These are phyloP conservation scores for Albifimbria verrucaria DNA, from an alignment of 2,329 filamentous ascomycete genomes.

Conservation along the genomic window DNA sequence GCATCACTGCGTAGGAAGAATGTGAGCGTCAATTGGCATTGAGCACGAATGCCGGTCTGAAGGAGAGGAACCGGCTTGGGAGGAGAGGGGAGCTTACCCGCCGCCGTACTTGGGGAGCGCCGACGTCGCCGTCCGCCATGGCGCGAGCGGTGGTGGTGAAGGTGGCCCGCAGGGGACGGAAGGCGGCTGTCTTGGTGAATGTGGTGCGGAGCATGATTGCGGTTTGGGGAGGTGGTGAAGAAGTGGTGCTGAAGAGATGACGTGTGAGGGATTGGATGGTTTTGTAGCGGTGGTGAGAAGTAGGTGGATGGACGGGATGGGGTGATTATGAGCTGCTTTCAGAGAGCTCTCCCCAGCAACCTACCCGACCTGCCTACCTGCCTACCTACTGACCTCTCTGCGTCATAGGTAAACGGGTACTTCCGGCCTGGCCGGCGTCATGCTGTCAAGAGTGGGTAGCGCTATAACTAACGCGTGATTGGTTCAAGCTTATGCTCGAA, in stretches of 20 bases:
- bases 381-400: too few species aligned
- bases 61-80: neutral
- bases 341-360: neutral
- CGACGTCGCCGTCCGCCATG: conserved; percentile 70
- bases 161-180: conserved; percentile 52
- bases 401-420: conserved; percentile 16
- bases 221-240: conserved; percentile 7
- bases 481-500: neutral
- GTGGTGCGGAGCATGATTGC: conserved; percentile 65
- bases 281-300: neutral
- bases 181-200: conserved; percentile 51
- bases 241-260: conserved; percentile 7
- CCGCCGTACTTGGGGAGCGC: conserved; percentile 54
- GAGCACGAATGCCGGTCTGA: neutral
- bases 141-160: conserved; percentile 62
- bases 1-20: conserved; percentile 62
- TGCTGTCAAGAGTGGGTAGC: conserved; percentile 7
- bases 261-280: conserved; percentile 7
- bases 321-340: neutral
- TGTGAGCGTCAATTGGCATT: conserved; percentile 7
- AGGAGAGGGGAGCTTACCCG: conserved; percentile 40
- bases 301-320: neutral
- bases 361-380: too few species aligned
- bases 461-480: conserved; percentile 18
- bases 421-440: fast-evolving